Percentiles rank a stretch among this genome's conserved stretches.
Evolutionary conservation across 164 flowering plant species (phyloP).

Genomic region (Vitis rotundifolia): DNA sequence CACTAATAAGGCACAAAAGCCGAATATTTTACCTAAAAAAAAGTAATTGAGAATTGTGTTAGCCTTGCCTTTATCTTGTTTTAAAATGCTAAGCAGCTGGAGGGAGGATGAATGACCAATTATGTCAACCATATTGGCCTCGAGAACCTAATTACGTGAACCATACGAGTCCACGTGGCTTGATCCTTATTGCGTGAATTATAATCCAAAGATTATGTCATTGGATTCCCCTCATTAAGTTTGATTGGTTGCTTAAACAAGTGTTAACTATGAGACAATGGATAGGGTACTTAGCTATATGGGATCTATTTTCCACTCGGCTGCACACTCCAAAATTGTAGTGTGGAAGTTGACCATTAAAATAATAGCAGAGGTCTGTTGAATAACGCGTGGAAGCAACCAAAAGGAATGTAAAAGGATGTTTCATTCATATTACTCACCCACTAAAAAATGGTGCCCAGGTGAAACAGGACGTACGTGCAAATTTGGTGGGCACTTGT

Average conservation of each 20-base stretch:
- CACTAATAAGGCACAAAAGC: conserved; percentile 8
- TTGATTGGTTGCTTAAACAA: conserved; percentile 14
- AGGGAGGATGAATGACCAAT: conserved; percentile 9
- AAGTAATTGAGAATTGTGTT: conserved; percentile 25
- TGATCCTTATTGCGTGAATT: not conserved
- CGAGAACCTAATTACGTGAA: conserved; percentile 7
- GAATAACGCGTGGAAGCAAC: not conserved
- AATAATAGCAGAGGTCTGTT: not conserved
- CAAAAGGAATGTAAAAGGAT: not conserved
- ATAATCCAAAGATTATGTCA: conserved; percentile 10
- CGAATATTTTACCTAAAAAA: conserved; percentile 20
- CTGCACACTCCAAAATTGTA: too few species aligned
- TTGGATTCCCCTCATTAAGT: conserved; percentile 12
- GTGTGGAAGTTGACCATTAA: too few species aligned
- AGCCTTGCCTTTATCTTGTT: conserved; percentile 5
- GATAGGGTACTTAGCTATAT: too few species aligned
- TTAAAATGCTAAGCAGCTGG: conserved; percentile 35
- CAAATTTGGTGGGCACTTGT: too few species aligned
- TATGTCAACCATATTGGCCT: not conserved
- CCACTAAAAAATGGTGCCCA: not conserved
- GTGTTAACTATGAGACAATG: not conserved
- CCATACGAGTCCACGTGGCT: conserved; percentile 6
- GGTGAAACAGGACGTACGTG: too few species aligned
- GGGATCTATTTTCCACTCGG: too few species aligned
- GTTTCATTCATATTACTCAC: not conserved